phyloP scores from a whole-genome alignment of 148 eudicot species.

The Rhododendron henanense region DNA sequence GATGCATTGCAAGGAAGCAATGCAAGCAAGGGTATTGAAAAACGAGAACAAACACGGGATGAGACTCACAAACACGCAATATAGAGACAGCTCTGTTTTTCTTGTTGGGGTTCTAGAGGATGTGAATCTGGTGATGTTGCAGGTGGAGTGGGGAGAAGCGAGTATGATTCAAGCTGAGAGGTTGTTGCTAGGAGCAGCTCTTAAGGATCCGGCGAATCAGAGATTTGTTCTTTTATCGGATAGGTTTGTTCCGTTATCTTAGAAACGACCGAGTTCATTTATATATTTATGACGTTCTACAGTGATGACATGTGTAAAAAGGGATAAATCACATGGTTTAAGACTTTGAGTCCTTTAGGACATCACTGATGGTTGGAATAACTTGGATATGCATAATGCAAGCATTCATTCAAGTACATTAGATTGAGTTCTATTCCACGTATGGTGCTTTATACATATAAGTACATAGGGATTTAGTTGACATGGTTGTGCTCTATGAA shows the following conservation, averaged over 20 bases:
- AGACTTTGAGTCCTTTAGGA: not conserved
- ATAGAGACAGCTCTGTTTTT: not conserved
- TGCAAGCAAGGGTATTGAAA: too few relatives aligned
- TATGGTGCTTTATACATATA: not conserved
- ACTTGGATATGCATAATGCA: not conserved
- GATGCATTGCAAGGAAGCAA: too few relatives aligned
- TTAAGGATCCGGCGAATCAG: constrained; percentile 85
- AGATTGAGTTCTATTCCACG: not conserved
- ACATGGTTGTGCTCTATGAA: not conserved
- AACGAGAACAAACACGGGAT: too few relatives aligned
- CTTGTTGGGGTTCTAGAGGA: not conserved
- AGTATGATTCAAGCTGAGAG: constrained; percentile 95
- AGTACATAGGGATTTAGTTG: not conserved
- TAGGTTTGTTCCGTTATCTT: constrained; percentile 43
- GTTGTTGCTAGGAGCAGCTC: constrained; percentile 74
- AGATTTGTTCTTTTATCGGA: constrained; percentile 97
- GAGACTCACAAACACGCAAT: too few relatives aligned
- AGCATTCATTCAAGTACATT: not conserved
- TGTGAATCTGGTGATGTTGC: constrained; percentile 21
- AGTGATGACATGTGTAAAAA: not conserved
- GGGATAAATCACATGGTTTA: not conserved
- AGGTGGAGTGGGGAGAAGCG: constrained; percentile 96
- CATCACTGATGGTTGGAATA: not conserved
- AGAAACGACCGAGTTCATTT: not conserved
- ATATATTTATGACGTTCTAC: not conserved